Percentiles rank a stretch among this genome's conserved stretches.
Evolutionary conservation across 2,329 filamentous ascomycete species (phyloP).

Genomic region (Epichloe baconii): DNA sequence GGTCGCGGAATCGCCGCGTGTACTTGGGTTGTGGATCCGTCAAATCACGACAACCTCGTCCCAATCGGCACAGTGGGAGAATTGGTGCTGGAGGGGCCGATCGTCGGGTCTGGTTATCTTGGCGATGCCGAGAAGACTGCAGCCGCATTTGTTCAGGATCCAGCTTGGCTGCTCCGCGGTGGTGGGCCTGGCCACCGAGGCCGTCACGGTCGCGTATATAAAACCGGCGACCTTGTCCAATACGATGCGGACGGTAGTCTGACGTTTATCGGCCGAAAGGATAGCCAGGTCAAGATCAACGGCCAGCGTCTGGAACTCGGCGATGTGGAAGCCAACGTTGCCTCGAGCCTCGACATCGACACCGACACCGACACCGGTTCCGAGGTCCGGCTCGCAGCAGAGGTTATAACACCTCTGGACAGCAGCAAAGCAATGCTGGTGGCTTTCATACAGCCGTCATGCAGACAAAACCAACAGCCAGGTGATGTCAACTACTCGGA

Average conservation of each 20-base stretch:
- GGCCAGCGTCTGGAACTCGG: conserved; percentile 21
- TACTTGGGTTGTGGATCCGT: conserved; percentile 14
- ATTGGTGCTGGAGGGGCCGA: conserved; percentile 15
- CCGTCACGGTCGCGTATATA: conserved; percentile 8
- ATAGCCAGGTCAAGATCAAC: conserved; percentile 41
- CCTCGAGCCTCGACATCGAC: not conserved
- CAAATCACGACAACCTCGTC: conserved; percentile 10
- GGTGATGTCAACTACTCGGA: too few relatives aligned
- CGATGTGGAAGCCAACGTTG: conserved; percentile 4
- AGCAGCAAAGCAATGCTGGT: conserved; percentile 1
- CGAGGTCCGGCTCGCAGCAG: conserved; percentile 1
- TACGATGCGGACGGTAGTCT: conserved; percentile 22
- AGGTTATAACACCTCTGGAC: conserved; percentile 4
- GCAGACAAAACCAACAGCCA: not conserved
- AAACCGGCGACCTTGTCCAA: conserved; percentile 13
- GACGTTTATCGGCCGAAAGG: conserved; percentile 33
- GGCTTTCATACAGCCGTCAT: conserved; percentile 3
- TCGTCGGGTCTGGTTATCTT: conserved; percentile 14
- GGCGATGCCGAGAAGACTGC: conserved; percentile 10
- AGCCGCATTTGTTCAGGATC: conserved; percentile 14
- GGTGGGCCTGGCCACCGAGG: conserved; percentile 12
- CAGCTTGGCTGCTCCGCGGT: conserved; percentile 6
- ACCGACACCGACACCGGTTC: not conserved
- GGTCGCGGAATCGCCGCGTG: conserved; percentile 4
- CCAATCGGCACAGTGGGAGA: conserved; percentile 14